phyloP scores from a whole-genome alignment of 148 eudicot species.

The Suaeda aralocaspica region DNA sequence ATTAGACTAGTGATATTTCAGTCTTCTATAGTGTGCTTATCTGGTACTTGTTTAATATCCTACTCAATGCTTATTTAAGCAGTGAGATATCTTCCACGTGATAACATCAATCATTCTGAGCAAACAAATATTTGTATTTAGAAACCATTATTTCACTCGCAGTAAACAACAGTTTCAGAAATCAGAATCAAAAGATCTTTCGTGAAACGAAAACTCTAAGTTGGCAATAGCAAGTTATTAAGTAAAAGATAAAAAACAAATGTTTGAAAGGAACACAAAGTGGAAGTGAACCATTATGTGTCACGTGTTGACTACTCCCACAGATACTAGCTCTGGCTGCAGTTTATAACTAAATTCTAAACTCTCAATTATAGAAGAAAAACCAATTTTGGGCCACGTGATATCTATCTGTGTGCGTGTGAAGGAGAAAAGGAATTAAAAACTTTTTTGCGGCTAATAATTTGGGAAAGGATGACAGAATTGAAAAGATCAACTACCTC shows the following conservation, averaged over 20 bases:
- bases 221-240: no score
- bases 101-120: neutral
- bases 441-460: neutral
- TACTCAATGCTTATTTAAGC: neutral
- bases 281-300: neutral
- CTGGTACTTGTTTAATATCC: neutral
- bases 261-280: no score
- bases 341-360: neutral
- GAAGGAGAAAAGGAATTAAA: neutral
- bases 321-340: no score
- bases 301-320: no score
- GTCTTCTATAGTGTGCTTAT: neutral
- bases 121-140: neutral
- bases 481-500: slow-evolving; percentile 45
- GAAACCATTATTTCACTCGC: no score
- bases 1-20: neutral
- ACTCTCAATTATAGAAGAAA: neutral
- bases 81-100: neutral
- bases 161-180: no score
- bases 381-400: neutral
- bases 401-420: neutral
- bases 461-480: neutral
- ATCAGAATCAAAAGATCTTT: neutral
- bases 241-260: no score
- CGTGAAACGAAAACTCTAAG: no score